These are phyloP conservation scores for Yamadazyma takamatsuzukensis DNA, from an alignment of 805 yeast genomes.

Conservation along the genomic window DNA sequence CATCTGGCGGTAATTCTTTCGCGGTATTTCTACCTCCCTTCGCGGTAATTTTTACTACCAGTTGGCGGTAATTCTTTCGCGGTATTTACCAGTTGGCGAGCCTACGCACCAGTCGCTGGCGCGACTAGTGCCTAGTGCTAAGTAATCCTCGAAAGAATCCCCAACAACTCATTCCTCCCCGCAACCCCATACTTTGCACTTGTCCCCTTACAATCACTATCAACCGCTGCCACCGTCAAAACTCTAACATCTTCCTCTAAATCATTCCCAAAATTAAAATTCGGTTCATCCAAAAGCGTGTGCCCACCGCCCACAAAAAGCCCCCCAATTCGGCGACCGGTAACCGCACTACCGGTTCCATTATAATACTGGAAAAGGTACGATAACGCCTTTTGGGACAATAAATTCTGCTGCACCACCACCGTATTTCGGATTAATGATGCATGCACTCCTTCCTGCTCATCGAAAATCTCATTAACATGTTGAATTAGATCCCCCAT, in stretches of 20 bases:
- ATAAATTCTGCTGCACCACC: constrained; percentile 63
- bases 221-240: constrained; percentile 55
- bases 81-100: no score
- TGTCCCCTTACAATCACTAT: constrained; percentile 42
- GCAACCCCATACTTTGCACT: constrained; percentile 61
- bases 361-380: constrained; percentile 43
- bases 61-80: no score
- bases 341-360: constrained; percentile 10
- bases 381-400: constrained; percentile 53
- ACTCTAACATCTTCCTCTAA: constrained; percentile 38
- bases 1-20: no score
- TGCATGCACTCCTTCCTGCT: constrained; percentile 60
- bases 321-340: constrained; percentile 7
- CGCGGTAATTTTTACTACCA: no score
- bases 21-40: no score
- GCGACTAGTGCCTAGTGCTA: no score
- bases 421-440: constrained; percentile 65
- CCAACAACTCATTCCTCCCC: constrained; percentile 68
- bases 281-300: constrained; percentile 65
- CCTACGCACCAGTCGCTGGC: no score
- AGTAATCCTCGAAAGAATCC: constrained; percentile 45
- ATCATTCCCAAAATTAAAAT: constrained; percentile 51
- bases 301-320: constrained; percentile 63
- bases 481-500: constrained; percentile 86
- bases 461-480: constrained; percentile 69